These are phyloP conservation scores for Alternaria burnsii DNA, from an alignment of 2,329 filamentous ascomycete genomes.

Conservation along the genomic window DNA sequence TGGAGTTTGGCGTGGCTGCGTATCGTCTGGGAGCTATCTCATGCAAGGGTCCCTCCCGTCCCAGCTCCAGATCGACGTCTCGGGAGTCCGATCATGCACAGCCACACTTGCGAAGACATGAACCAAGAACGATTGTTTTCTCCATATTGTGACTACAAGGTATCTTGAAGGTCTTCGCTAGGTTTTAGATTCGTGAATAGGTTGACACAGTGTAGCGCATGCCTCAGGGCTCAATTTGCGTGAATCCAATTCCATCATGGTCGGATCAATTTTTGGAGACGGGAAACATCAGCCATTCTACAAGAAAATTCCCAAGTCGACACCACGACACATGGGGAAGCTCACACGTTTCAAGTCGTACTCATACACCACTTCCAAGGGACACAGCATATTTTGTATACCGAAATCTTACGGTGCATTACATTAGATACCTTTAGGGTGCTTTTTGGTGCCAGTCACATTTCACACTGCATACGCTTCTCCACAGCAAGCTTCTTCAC, in stretches of 20 bases:
- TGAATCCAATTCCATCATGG: not conserved
- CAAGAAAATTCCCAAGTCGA: slow-evolving; percentile 1
- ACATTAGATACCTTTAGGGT: not conserved
- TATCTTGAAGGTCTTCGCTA: not conserved
- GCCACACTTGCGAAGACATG: not conserved
- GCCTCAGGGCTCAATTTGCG: not conserved
- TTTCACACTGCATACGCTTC: not conserved
- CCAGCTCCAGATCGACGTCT: slow-evolving; percentile 3
- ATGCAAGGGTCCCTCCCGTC: slow-evolving; percentile 13
- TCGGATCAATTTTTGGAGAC: not conserved
- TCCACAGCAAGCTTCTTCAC: not conserved
- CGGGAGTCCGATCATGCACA: slow-evolving; percentile 1
- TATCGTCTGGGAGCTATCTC: not conserved
- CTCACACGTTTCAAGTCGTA: not conserved
- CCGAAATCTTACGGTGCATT: not conserved
- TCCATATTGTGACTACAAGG: not conserved
- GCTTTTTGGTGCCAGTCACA: not conserved
- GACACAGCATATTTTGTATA: not conserved
- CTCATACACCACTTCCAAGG: not conserved
- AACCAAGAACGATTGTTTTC: not conserved
- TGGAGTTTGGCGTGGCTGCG: slow-evolving; percentile 1
- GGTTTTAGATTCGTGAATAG: not conserved
- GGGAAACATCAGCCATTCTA: not conserved
- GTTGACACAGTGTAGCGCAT: no score
- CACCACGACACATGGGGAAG: not conserved